Evolutionary conservation across 345 rosid genomes (phyloP), one percentile per base, ranked within the genome.

Genomic region (Raphanus sativus): DNA sequence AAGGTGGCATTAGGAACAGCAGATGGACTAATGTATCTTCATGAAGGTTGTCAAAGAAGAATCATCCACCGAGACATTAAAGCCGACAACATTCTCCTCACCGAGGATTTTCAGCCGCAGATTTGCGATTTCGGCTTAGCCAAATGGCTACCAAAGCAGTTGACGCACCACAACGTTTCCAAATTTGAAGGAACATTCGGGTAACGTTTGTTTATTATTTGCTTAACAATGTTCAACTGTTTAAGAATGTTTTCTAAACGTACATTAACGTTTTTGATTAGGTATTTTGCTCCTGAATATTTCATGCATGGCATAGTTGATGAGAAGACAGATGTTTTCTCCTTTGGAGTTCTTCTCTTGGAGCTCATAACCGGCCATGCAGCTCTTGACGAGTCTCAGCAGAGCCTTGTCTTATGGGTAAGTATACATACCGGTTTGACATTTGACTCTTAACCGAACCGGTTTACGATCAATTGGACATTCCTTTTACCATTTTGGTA

Each of bases 151-250:
- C 98, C 97, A 0, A 85, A 79, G 52, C 88, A 94, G 58, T 85
- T 88, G 89, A 88, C 92, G 30, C 98, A 92, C 66, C 92, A 86
- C 74, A 88, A 89, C 64, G 97, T 92, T 16, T 86, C 97, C 38
- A 94, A 90, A 75, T 94, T 94, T 67, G 97, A 91, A 74, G 98
- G 98, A 75, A 94, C 98, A 79, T 94, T 94, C 12, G 97, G 98
- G 98, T 91, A 56, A 59, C 33, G 75, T 25, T 59, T 58, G 25
- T 50, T 13, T 60, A 60, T 28, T 9, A 13, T 5, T 34, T 13
- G 54, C 9, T 76, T 26, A 48, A 13, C 55, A 48, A 4, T 48
- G 6, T 21, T 21, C 21, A 21, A 21, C 21, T 21, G 21, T 48
- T 48, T 48, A 13, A 48, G 55, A 48, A 48, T 48, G 55, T 48